A percentile compares a stretch with the other conserved stretches of the same genome.
Conservation (phyloP, 2,329 filamentous ascomycete species). For the Intubia oerlemansii region DNA sequence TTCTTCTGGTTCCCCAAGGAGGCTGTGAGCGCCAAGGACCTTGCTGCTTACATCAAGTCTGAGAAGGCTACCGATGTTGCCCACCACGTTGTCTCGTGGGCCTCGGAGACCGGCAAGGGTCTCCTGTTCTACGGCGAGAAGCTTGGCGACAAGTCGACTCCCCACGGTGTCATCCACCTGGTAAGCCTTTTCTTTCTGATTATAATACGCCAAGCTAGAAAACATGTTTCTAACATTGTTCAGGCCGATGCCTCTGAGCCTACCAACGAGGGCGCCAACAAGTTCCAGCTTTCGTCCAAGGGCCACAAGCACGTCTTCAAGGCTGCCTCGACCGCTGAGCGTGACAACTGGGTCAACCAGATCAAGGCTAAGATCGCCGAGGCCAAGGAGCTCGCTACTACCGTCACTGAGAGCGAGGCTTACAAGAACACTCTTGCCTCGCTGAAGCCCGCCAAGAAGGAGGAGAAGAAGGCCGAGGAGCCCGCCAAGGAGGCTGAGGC, state of each 20-base stretch:
- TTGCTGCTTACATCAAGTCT: slow-evolving; percentile 59
- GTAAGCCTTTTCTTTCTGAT: slow-evolving; percentile 21
- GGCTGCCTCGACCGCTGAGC: slow-evolving; percentile 50
- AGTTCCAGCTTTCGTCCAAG: slow-evolving; percentile 71
- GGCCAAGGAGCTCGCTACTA: slow-evolving; percentile 60
- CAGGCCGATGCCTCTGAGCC: slow-evolving; percentile 47
- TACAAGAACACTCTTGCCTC: slow-evolving; percentile 78
- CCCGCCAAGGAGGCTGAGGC: slow-evolving; percentile 10
- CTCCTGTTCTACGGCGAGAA: slow-evolving; percentile 83
- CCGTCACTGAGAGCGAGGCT: slow-evolving; percentile 54
- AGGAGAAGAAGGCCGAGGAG: slow-evolving; percentile 22
- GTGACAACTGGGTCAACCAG: slow-evolving; percentile 79
- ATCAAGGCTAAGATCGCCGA: slow-evolving; percentile 66
- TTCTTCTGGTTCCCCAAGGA: slow-evolving; percentile 75
- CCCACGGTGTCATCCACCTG: slow-evolving; percentile 65
- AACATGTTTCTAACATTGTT: background rate
- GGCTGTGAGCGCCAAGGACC: slow-evolving; percentile 49
- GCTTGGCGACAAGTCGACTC: slow-evolving; percentile 53
- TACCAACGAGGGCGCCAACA: slow-evolving; percentile 50
- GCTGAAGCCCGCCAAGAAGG: slow-evolving; percentile 30
- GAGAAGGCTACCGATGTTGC: slow-evolving; percentile 64
- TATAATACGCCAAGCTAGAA: background rate
- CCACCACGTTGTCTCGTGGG: slow-evolving; percentile 71
- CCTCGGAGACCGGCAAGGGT: slow-evolving; percentile 83
- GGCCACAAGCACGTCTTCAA: slow-evolving; percentile 92